These are phyloP conservation scores for Solanum bulbocastanum DNA, from an alignment of 257 asterid genomes.

Conservation along the genomic window DNA sequence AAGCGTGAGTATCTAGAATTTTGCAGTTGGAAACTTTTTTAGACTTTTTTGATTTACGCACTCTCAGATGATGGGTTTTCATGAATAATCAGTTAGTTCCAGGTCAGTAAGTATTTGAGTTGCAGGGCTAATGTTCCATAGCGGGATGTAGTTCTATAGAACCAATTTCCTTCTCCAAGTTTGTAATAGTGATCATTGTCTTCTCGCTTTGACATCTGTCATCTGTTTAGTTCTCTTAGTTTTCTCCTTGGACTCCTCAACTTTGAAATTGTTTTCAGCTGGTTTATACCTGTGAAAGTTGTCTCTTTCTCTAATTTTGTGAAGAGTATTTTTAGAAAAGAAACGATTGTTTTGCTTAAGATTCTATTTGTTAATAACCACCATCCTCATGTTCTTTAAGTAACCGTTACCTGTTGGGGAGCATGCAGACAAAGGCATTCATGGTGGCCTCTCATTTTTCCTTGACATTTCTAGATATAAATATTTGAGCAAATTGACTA, in stretches of 20 bases:
- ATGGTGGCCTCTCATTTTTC: conserved; percentile 7
- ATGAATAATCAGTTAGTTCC: neutral
- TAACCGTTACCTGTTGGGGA: neutral
- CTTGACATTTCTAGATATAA: conserved; percentile 70
- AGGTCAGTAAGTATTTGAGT: neutral
- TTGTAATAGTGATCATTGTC: neutral
- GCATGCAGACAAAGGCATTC: neutral
- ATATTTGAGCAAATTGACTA: conserved; percentile 77
- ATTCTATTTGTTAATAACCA: neutral
- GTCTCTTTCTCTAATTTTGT: neutral
- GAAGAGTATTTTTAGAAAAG: neutral
- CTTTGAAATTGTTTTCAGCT: neutral
- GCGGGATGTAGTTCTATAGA: neutral
- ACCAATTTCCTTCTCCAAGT: neutral
- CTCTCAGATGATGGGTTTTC: neutral
- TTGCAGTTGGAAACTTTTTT: neutral
- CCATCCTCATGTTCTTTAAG: neutral
- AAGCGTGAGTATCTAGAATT: neutral
- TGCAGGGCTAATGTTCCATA: neutral
- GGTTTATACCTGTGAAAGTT: neutral
- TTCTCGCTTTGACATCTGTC: neutral
- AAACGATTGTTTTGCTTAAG: neutral
- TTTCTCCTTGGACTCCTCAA: neutral
- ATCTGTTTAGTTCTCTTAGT: neutral
- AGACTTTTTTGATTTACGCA: neutral